These are phyloP conservation scores for Panicum virgatum DNA, from an alignment of 202 grass and related monocot species.

Conservation along the genomic window DNA sequence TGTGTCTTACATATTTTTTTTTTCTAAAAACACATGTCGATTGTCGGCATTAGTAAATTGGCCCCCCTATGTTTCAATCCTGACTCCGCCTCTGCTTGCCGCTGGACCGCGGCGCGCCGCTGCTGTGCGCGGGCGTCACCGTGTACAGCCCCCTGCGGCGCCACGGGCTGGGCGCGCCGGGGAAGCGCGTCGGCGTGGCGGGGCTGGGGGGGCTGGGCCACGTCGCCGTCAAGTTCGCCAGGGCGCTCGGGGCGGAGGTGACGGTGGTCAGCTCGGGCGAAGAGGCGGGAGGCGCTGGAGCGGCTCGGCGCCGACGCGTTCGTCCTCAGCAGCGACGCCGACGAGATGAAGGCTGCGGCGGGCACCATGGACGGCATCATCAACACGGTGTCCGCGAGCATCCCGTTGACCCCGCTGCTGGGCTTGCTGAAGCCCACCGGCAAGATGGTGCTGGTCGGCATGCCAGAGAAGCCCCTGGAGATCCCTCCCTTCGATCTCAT, in stretches of 20 bases:
- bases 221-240: slow-evolving; percentile 75
- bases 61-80: no score
- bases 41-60: no score
- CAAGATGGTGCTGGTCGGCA: no score
- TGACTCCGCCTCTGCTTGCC: no score
- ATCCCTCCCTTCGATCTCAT: no score
- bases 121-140: slow-evolving; percentile 79
- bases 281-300: slow-evolving; percentile 71
- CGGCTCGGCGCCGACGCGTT: slow-evolving; percentile 66
- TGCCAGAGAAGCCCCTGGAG: no score
- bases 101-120: slow-evolving; percentile 63
- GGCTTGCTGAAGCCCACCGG: no score
- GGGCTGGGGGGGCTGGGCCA: slow-evolving; percentile 81
- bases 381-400: no score
- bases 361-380: no score
- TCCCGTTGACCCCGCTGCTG: no score
- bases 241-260: slow-evolving; percentile 14
- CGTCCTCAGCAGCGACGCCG: slow-evolving; percentile 44
- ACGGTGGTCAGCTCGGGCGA: background rate
- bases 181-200: slow-evolving; percentile 68
- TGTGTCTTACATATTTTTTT: no score
- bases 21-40: no score
- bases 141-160: slow-evolving; percentile 79
- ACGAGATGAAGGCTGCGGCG: slow-evolving; percentile 49
- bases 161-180: slow-evolving; percentile 42